Evolutionary conservation across 345 rosid genomes (phyloP), one percentile per base, ranked within the genome.

Genomic region (Lumnitzera racemosa): DNA sequence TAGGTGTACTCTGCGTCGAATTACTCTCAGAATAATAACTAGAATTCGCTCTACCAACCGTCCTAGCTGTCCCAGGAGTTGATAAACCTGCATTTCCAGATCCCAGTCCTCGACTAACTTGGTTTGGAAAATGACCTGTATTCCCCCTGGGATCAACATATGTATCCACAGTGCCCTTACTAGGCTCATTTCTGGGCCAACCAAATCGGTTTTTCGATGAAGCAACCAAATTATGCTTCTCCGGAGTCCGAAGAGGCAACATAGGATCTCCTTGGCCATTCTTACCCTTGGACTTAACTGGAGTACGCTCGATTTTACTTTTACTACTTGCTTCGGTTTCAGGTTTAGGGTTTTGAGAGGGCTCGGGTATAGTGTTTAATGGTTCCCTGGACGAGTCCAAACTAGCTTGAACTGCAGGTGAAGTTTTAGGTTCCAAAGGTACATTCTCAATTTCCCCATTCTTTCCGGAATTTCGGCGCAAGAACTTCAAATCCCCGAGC

Each of bases 1-100:
- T 81, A 0, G 99, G 99, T 15, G 99, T 92, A 51, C 81, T 87
- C 54, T 90, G 99, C 2, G 88, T 79, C 13, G 99, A 94, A 84
- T 62, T 76, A 25, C 75, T 61, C 73, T 86, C 94, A 0, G 87
- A 74, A 61, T 72, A 68, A 58, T 66, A 36, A 36, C 43, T 59
- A 8, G 84, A 65, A 68, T n/a, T 63, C 13, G 78, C 70, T 66
- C 79, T 79, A 51, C 81, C 86, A 15, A 59, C 58, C 1, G 69
- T 72, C 74, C 76, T 79, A 13, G 66, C 70, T 61, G 75, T 70
- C 73, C 79, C 74, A 5, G 97, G 99, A 52, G 96, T 88, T 55
- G 62, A 56, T 16, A 67, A 55, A 68, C 70, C 79, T 41, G 63
- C 71, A 55, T 58, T 62, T 13, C 56, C 73, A 24, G 36, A 31